Evolutionary conservation across 805 yeast species (phyloP), one percentile per base, ranked within the genome.

Genomic region (Pichia rugopelliculosa): DNA sequence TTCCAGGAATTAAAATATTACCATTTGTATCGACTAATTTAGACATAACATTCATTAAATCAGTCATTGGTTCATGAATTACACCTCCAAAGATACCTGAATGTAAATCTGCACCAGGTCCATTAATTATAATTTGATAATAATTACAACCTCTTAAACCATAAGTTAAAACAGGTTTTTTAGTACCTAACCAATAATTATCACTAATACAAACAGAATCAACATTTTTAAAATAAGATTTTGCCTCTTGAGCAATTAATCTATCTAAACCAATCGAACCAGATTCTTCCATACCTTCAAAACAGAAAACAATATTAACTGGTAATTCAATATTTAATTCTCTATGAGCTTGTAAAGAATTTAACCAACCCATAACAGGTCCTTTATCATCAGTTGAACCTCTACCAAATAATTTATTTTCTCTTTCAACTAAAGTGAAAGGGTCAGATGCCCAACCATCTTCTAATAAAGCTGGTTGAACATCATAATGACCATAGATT

Each of bases 211-310:
- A 89, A 45, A 90, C 96, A 34, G 96, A 89, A 64, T 91, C 95
- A 43, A 90, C 95, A 38, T 79, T 82, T 65, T 84, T 82, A 75
- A 93, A 93, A 68, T 88, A 93, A 36, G 68, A 66, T 45, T 75
- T 66, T 47, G 95, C 90, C 71, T 93, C 98, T 38, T 72, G 67
- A 44, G 81, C 82, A 60, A 93, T 84, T 59, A 93, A 77, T 33
- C 72, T 80, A 57, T 91, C 99, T 55, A 93, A 76, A 33, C 98
- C 98, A 44, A 87, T 68, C 30, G 96, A 88, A 22, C 99, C 99
- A 54, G 90, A 82, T 71, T 93, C 99, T 71, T 93, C 99, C 99
- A 93, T 93, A 52, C 99, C 98, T 71, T 93, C 99, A 60, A 93
- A 93, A 68, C 96, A 88, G 64, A 86, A 84, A 43, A 89, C 77